Evolutionary conservation across 768 basidiomycete genomes (phyloP).

Genomic region (Tulasnella sp.): DNA sequence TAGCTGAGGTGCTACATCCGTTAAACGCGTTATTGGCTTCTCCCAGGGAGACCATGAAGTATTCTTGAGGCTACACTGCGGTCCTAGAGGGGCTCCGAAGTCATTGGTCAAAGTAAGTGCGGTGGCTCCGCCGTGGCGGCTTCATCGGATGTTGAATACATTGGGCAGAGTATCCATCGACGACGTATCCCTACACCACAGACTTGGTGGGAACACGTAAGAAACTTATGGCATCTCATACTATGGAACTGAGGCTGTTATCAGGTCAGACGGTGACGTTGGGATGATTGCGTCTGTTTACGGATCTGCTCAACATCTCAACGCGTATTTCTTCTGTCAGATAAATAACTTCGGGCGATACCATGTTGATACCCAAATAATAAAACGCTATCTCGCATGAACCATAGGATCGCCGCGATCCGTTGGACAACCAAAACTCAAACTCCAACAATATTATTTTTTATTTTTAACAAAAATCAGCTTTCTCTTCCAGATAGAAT

Average conservation of each 20-base stretch:
- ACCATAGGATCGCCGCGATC: background rate
- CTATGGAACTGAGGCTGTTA: slow-evolving; percentile 50
- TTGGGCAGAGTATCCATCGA: slow-evolving; percentile 55
- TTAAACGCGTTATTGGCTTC: slow-evolving; percentile 31
- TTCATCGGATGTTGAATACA: background rate
- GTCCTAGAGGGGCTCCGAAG: slow-evolving; percentile 46
- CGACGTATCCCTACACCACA: slow-evolving; percentile 47
- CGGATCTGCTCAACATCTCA: slow-evolving; percentile 11
- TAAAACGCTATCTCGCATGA: background rate
- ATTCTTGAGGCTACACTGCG: slow-evolving; percentile 44
- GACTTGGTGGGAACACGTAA: slow-evolving; percentile 54
- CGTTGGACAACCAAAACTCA: background rate
- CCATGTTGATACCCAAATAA: too few relatives aligned
- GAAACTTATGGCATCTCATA: slow-evolving; percentile 50
- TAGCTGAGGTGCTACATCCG: slow-evolving; percentile 46
- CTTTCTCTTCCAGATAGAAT: background rate
- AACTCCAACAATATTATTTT: too few relatives aligned
- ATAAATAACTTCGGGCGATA: too few relatives aligned
- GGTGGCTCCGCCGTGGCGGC: background rate
- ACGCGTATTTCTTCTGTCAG: slow-evolving; percentile 27
- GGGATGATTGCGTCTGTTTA: slow-evolving; percentile 54
- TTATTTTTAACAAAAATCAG: too few relatives aligned
- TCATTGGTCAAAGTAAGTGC: slow-evolving; percentile 49
- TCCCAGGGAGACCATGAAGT: slow-evolving; percentile 35
- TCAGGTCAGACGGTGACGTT: slow-evolving; percentile 66